Evolutionary conservation across 805 yeast genomes (phyloP).

Genomic region (Yamadazyma sp.): DNA sequence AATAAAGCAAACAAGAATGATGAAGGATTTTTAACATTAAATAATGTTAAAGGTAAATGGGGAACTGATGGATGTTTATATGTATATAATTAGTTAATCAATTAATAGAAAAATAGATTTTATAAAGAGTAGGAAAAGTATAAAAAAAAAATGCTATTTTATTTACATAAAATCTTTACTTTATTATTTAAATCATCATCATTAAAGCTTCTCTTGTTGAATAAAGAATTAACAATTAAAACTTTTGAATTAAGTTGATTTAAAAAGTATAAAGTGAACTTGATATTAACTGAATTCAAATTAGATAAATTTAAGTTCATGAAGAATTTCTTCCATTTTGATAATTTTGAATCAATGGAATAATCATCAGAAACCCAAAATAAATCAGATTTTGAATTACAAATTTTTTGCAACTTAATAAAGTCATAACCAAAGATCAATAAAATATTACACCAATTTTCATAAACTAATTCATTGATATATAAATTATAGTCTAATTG

Average conservation of each 20-base stretch:
- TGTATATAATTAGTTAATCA: conserved; percentile 18
- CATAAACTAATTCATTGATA: conserved; percentile 48
- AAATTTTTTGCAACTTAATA: conserved; percentile 31
- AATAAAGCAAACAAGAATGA: conserved; percentile 10
- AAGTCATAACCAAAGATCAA: conserved; percentile 43
- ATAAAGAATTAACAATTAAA: conserved; percentile 17
- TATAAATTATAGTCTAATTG: conserved; percentile 56
- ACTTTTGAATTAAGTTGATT: conserved; percentile 30
- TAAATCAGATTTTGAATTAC: conserved; percentile 17
- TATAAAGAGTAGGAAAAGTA: conserved; percentile 1
- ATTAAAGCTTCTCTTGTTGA: conserved; percentile 12
- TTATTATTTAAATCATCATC: conserved; percentile 8
- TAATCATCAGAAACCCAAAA: conserved; percentile 23
- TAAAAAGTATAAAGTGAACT: conserved; percentile 25
- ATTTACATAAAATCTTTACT: conserved; percentile 11
- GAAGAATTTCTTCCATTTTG: conserved; percentile 29
- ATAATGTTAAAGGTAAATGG: conserved; percentile 54
- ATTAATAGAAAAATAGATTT: neutral
- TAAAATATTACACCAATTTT: conserved; percentile 44
- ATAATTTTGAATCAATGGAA: conserved; percentile 19
- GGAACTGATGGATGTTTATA: conserved; percentile 76
- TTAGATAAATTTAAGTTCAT: conserved; percentile 19
- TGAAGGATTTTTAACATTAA: conserved; percentile 42
- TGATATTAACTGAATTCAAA: conserved; percentile 22
- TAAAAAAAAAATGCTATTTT: conserved; percentile 1